Conservation (phyloP, 257 asterid species). For the Salvia rosmarinus region DNA sequence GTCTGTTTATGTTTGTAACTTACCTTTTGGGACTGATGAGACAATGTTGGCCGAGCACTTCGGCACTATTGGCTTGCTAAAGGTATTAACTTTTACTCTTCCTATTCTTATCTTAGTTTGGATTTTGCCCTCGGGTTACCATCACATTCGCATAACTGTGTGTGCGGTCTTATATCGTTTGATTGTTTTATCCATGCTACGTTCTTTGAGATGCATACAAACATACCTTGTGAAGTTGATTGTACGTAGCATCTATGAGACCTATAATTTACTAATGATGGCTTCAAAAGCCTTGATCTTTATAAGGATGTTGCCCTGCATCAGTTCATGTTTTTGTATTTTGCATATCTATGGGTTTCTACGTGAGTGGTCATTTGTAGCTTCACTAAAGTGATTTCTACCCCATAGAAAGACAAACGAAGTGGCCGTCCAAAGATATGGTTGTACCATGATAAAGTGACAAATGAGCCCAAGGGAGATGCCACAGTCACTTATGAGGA, state of each 20-base stretch:
- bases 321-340: not conserved
- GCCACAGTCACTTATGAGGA: conserved; percentile 98
- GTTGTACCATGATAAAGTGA: conserved; percentile 86
- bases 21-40: conserved; percentile 91
- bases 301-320: not conserved
- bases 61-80: conserved; percentile 94
- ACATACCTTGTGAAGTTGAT: not conserved
- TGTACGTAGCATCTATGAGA: not conserved
- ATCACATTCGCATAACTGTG: not conserved
- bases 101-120: not conserved
- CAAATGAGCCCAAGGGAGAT: conserved; percentile 97
- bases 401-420: conserved; percentile 82
- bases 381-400: conserved; percentile 31
- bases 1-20: conserved; percentile 83
- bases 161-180: not conserved
- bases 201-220: not conserved
- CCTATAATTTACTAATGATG: not conserved
- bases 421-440: conserved; percentile 96
- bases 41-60: conserved; percentile 92
- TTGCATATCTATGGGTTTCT: not conserved
- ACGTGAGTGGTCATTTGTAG: conserved; percentile 11
- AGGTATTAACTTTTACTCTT: conserved; percentile 51
- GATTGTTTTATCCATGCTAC: conserved; percentile 1
- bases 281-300: not conserved
- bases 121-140: not conserved